Base-by-base conservation (phyloP, 139 green algal species). In the Picochlorum sp. region DNA sequence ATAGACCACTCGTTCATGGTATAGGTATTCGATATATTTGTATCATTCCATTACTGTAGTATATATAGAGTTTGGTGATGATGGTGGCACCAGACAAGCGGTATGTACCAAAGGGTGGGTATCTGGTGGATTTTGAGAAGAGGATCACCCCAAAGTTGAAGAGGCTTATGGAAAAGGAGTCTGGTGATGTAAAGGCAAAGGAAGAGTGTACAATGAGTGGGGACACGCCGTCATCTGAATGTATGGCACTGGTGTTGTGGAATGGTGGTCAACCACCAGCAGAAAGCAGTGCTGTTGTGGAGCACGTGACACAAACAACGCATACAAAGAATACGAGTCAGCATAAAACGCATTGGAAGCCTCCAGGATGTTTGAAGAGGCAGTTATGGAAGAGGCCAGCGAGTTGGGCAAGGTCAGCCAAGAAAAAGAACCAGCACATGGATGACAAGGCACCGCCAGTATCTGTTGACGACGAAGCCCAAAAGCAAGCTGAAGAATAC, bases 91-190 rank as follows among this genome's bases (percentile, higher is more conserved):
- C 47, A 8, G 62, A 55, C 5, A 57, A 62, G 14, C 60, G 71
- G 8, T 84, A 84, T 45, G 62, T 83, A 15, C 77, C 77, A 5
- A 72, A 55, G 4, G 77, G 77, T 14, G 77, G 77, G 16, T 65
- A 70, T 4, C 20, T 81, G 4, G 60, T 79, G 37, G 66, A 78
- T 55, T 69, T 68, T 28, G 38, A 24, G 37, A 57, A 21, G 13
- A 49, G 44, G 54, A 6, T 21, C 11, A 54, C 47, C 1, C 47
- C 47, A 8, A 54, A 54, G 47, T 26, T 54, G 47, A 41, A 41
- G 34, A 41, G 34, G 34, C 14, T 41, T 41, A 41, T 41, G 34
- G 34, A 1, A 41, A 41, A 41, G 34, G 34, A 41, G 34, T 41
- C 34, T 41, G 34, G 34, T 41, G 8, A 9, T 41, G 7, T 41